Evolutionary conservation across 2,329 filamentous ascomycete species (phyloP), one percentile per base, ranked within the genome.

Genomic region (Myotisia sp.): DNA sequence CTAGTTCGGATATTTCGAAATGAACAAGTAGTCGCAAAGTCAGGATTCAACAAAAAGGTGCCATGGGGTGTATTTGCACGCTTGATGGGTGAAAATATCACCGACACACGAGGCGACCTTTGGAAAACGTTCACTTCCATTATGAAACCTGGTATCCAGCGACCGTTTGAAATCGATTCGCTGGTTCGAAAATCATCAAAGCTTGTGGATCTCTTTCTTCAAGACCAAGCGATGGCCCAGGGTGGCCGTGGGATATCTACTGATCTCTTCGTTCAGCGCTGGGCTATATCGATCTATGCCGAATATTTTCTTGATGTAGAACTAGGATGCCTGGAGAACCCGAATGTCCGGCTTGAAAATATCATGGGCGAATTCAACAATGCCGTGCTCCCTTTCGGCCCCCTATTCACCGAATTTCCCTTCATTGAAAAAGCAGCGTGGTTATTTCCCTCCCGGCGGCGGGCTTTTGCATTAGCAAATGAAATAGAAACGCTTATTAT

Each of bases 21-120:
- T 22, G 52, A 54, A 30, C 37, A 51, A 6, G 28, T 46, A 3
- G 52, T 50, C 32, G 42, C 45, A 6, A 64, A 60, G 43, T 54
- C 51, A n/a, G 60, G 59, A 3, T 62, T 58, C 37, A 52, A 60
- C 33, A 49, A 53, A 18, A 63, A 61, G 44, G 58, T 61, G 6
- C 60, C 60, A 1, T 48, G 52, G 37, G 54, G 51, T 32, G 50
- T 61, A 6, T 44, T 61, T 26, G 59, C 58, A 3, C 43, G 45
- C 0, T 49, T 59, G 6, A 51, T 59, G 0, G 58, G 58, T 4
- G 57, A 60, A 33, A 60, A 62, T 27, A 52, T 62, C 16, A 62
- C 62, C 17, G 59, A 54, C 30, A 47, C 56, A 4, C 49, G 52
- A 34, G 58, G 55, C 2, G 46, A 52, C 6, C 49, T 44, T 2